Evolutionary conservation across 2,329 filamentous ascomycete genomes (phyloP).

Genomic region (Tolypocladium tundrense): DNA sequence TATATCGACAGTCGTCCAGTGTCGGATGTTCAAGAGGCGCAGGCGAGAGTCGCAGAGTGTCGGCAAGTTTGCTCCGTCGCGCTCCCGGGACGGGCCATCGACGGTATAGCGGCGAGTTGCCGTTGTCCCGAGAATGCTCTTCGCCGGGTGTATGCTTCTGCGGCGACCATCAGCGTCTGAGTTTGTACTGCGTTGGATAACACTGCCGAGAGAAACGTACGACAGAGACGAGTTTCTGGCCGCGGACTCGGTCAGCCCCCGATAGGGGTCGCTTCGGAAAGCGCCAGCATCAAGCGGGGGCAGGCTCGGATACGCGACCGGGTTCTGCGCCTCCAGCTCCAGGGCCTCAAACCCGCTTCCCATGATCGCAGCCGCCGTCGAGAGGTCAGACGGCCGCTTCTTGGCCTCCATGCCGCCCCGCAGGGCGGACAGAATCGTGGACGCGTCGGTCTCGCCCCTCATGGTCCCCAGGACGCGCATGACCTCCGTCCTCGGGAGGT

Average conservation of each 20-base stretch:
- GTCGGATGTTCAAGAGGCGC: conserved; percentile 12
- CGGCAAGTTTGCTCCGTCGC: background rate
- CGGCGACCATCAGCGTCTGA: no score
- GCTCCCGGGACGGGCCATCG: background rate
- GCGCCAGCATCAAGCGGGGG: background rate
- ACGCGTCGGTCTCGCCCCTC: conserved; percentile 10
- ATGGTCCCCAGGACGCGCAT: conserved; percentile 10
- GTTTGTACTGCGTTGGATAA: no score
- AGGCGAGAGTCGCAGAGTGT: conserved; percentile 17
- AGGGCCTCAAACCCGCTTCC: conserved; percentile 3
- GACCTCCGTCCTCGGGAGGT: conserved; percentile 9
- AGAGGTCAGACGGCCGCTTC: background rate
- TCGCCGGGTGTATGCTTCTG: no score
- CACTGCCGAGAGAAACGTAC: background rate
- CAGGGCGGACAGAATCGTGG: conserved; percentile 10
- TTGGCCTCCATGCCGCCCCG: conserved; percentile 1
- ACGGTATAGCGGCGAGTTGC: no score
- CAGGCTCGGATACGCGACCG: conserved; percentile 10
- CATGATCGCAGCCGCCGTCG: background rate
- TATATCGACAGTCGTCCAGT: conserved; percentile 22
- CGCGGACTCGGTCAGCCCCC: background rate
- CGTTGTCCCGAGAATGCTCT: no score
- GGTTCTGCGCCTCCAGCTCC: conserved; percentile 15
- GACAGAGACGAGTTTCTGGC: no score
- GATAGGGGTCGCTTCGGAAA: background rate